phyloP scores from a whole-genome alignment of 2,329 filamentous ascomycete species.

The Phyllosticta capitalensis region DNA sequence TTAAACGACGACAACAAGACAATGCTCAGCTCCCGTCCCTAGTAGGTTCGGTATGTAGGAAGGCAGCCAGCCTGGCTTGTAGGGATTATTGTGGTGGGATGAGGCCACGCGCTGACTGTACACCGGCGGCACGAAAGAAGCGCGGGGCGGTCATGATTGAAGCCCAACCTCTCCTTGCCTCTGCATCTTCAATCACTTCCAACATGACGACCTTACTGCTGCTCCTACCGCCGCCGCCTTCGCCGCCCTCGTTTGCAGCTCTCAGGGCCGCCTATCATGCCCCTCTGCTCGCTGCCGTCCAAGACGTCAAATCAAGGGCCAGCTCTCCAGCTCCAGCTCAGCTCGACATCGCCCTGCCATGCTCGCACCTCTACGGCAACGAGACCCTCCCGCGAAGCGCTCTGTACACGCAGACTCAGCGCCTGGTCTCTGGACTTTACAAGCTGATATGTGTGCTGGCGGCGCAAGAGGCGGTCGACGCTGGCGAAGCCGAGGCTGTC shows the following conservation, averaged over 20 bases:
- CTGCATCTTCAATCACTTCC: neutral
- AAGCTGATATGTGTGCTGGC: constrained; percentile 66
- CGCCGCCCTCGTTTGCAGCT: constrained; percentile 28
- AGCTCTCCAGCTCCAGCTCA: constrained; percentile 25
- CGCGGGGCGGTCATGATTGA: neutral
- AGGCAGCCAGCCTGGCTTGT: neutral
- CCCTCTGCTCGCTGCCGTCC: constrained; percentile 33
- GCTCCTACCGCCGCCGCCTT: constrained; percentile 36
- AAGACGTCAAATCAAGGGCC: constrained; percentile 25
- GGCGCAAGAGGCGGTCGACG: constrained; percentile 50
- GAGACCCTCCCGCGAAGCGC: constrained; percentile 43
- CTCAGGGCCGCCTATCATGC: constrained; percentile 36
- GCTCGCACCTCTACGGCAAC: constrained; percentile 49
- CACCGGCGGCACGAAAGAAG: neutral
- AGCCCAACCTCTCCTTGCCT: neutral
- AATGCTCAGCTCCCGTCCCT: neutral
- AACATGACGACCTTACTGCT: constrained; percentile 21
- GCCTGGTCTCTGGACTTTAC: constrained; percentile 69
- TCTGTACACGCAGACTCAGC: constrained; percentile 60
- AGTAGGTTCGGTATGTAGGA: neutral
- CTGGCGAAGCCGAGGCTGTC: constrained; percentile 60
- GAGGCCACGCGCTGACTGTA: constrained; percentile 9
- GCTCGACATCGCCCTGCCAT: constrained; percentile 53
- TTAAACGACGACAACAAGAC: constrained; percentile 7
- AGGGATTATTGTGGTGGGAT: neutral